Base-by-base conservation (phyloP, 768 basidiomycete genomes). In the Leccinum ochraceum region DNA sequence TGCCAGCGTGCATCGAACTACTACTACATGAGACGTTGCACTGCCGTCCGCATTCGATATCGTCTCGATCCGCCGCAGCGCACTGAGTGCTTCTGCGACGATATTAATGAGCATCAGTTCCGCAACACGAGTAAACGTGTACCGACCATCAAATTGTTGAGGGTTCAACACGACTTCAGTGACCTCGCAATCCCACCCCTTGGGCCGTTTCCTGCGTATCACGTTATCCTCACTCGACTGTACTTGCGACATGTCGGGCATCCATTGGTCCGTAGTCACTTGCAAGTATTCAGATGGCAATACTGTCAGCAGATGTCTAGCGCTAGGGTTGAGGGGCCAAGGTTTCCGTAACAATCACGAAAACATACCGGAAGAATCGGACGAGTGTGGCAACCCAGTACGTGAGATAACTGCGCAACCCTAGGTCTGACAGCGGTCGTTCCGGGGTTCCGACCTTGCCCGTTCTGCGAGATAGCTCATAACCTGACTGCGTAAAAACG, bases 401-500 rank as follows among this genome's bases (percentile, higher is more conserved):
- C 8, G 91, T 83, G 34, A 93, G 84, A 75, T 98, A 99, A 60
- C 93, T 90, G 57, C 91, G 84, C 11, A 95, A 80, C 7, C 97
- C 97, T 16, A 98, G 86, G 63, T 95, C 94, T 0, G 95, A 97
- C 4, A 99, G 79, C 1, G 97, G 97, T 9, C 96, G 86, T 76
- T 99, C 97, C 1, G 97, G 97, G 2, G 94, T 94, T 17, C 95
- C 95, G 6, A 91, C 80, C 67, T 88, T 92, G 2, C 88, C 87
- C 11, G 84, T 81, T 56, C 87, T 82, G 49, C 90, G 83, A 20
- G 94, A 97, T 7, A 98, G 80, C 71, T 96, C 94, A 69, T 99
- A 99, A 74, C 95, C 95, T 98, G 36, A 39, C 17, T 2, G 26
- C 26, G 16, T 59, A 30, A 36, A 54, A 36, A 57, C 14, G 11